Percentiles rank a stretch among this genome's conserved stretches.
Conservation (phyloP, 2,329 filamentous ascomycete species). For the Alternaria arbusti region DNA sequence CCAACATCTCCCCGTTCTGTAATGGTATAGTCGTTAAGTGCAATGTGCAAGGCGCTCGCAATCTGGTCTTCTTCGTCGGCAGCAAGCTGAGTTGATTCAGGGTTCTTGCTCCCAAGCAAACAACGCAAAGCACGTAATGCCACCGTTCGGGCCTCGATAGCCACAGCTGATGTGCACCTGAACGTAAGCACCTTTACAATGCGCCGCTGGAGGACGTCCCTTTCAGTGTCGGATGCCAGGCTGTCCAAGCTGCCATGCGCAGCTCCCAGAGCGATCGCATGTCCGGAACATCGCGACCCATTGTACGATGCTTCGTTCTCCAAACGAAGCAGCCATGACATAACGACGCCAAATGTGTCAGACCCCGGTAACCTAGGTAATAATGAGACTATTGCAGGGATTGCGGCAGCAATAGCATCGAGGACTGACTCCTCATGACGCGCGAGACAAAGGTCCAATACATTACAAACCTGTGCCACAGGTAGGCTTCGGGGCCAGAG, state of each 20-base stretch:
- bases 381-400: slow-evolving; percentile 27
- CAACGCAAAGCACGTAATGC: slow-evolving; percentile 50
- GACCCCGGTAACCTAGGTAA: slow-evolving; percentile 14
- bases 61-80: slow-evolving; percentile 30
- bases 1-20: slow-evolving; percentile 90
- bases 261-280: slow-evolving; percentile 54
- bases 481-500: slow-evolving; percentile 16
- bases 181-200: slow-evolving; percentile 46
- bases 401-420: slow-evolving; percentile 34
- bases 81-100: slow-evolving; percentile 5
- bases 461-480: slow-evolving; percentile 21
- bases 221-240: background rate
- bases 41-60: slow-evolving; percentile 41
- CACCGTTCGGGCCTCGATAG: slow-evolving; percentile 54
- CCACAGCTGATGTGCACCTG: slow-evolving; percentile 44
- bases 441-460: slow-evolving; percentile 43
- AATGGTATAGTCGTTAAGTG: slow-evolving; percentile 88
- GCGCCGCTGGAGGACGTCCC: slow-evolving; percentile 21
- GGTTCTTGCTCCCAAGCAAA: slow-evolving; percentile 31
- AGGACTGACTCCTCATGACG: slow-evolving; percentile 46
- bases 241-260: slow-evolving; percentile 31
- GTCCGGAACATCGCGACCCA: slow-evolving; percentile 49
- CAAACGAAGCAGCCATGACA: slow-evolving; percentile 39
- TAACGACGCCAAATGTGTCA: slow-evolving; percentile 24
- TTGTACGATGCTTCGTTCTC: slow-evolving; percentile 49